These are phyloP conservation scores for Saccharomyces eubayanus DNA, from an alignment of 805 yeast genomes.

Conservation along the genomic window DNA sequence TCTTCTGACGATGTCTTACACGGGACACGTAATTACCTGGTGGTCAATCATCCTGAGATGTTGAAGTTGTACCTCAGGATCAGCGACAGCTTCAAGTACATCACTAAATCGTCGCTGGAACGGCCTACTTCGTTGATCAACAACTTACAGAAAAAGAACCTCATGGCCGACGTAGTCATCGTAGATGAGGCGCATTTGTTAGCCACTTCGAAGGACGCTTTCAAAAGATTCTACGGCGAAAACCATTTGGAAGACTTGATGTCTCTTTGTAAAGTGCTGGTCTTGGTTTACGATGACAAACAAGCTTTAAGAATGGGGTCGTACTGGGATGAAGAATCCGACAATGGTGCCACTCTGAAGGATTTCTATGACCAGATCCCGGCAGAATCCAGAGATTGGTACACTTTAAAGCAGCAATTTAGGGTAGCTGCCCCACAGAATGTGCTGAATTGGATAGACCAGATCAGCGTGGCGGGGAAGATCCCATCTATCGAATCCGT, in stretches of 20 bases:
- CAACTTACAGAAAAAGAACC: conserved; percentile 23
- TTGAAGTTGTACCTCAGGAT: conserved; percentile 37
- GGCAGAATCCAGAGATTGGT: conserved; percentile 19
- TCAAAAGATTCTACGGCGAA: conserved; percentile 37
- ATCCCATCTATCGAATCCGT: conserved; percentile 18
- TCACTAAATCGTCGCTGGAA: conserved; percentile 34
- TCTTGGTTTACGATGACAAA: conserved; percentile 40
- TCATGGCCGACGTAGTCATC: conserved; percentile 33
- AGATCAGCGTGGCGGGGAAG: conserved; percentile 29
- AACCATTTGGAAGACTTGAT: conserved; percentile 38
- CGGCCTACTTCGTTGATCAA: conserved; percentile 41
- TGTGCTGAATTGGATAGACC: conserved; percentile 35
- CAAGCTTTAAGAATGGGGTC: conserved; percentile 41
- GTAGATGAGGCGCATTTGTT: conserved; percentile 41
- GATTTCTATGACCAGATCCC: conserved; percentile 16
- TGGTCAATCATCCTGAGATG: conserved; percentile 44
- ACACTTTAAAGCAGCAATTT: conserved; percentile 34
- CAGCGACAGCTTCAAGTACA: conserved; percentile 31
- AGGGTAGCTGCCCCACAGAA: conserved; percentile 36
- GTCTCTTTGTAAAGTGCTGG: conserved; percentile 32
- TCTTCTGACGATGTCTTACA: conserved; percentile 14
- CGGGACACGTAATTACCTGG: conserved; percentile 32
- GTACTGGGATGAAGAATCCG: conserved; percentile 32
- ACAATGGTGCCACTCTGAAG: conserved; percentile 33
- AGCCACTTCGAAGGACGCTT: conserved; percentile 38